Conservation (phyloP, 257 asterid species). For the Solanum gracilifrons region DNA sequence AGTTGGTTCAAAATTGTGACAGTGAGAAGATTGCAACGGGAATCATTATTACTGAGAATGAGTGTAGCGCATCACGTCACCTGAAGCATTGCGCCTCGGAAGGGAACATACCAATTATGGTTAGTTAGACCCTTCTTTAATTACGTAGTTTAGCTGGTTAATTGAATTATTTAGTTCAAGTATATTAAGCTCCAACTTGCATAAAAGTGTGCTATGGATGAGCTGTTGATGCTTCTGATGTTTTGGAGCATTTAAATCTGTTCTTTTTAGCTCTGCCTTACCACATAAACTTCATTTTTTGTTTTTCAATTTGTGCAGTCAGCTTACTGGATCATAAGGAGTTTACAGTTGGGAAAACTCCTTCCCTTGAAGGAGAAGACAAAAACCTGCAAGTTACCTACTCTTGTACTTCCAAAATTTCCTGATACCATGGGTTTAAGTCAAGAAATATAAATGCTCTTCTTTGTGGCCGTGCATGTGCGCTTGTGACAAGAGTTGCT, state of each 20-base stretch:
- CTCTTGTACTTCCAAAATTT: conserved; percentile 20
- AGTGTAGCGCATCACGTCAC: conserved; percentile 53
- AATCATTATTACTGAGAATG: conserved; percentile 45
- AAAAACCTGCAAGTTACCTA: conserved; percentile 7
- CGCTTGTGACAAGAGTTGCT: not conserved
- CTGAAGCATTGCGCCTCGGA: conserved; percentile 65
- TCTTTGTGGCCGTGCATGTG: not conserved
- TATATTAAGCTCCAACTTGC: not conserved
- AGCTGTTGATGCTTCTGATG: not conserved
- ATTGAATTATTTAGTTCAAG: not conserved
- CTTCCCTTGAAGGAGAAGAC: conserved; percentile 37
- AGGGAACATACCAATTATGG: conserved; percentile 47
- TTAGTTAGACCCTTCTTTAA: conserved; percentile 14
- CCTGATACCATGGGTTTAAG: conserved; percentile 32
- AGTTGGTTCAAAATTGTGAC: conserved; percentile 49
- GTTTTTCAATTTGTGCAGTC: conserved; percentile 38
- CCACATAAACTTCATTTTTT: not conserved
- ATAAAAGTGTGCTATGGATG: not conserved
- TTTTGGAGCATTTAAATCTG: not conserved
- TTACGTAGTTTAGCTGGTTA: not conserved
- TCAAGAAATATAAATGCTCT: conserved; percentile 47
- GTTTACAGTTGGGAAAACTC: conserved; percentile 56
- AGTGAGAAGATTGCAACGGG: conserved; percentile 42
- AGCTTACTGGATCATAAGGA: conserved; percentile 53
- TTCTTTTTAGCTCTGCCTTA: not conserved